phyloP scores from a whole-genome alignment of 306 rosid species.

The Spatholobus suberectus region DNA sequence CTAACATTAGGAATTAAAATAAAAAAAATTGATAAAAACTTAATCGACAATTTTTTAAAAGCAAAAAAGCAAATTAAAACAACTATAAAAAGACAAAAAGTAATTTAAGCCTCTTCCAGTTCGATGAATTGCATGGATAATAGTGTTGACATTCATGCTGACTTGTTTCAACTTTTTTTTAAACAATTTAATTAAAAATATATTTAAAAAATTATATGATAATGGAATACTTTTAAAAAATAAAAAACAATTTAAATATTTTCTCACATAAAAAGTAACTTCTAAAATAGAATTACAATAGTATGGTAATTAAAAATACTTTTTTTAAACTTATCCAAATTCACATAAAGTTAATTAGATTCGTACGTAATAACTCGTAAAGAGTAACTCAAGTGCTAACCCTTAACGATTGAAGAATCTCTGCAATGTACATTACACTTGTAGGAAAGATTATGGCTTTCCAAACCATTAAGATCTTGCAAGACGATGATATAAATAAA shows the following conservation, averaged over 20 bases:
- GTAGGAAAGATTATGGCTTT: no score
- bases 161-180: background rate
- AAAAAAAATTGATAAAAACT: background rate
- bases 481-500: no score
- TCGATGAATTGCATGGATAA: background rate
- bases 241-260: background rate
- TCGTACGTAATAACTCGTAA: no score
- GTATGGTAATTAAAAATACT: no score
- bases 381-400: no score
- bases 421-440: no score
- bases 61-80: background rate
- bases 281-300: background rate
- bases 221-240: background rate
- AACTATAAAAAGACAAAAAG: background rate
- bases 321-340: no score
- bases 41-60: background rate
- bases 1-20: background rate
- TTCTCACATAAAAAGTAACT: background rate
- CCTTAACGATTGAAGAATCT: no score
- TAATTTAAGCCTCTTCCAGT: background rate
- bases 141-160: background rate
- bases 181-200: background rate
- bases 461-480: no score
- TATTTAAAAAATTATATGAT: background rate
- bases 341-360: no score